Evolutionary conservation across 1,139 yeast species (phyloP).

Genomic region (Sugiyamaella novakii): DNA sequence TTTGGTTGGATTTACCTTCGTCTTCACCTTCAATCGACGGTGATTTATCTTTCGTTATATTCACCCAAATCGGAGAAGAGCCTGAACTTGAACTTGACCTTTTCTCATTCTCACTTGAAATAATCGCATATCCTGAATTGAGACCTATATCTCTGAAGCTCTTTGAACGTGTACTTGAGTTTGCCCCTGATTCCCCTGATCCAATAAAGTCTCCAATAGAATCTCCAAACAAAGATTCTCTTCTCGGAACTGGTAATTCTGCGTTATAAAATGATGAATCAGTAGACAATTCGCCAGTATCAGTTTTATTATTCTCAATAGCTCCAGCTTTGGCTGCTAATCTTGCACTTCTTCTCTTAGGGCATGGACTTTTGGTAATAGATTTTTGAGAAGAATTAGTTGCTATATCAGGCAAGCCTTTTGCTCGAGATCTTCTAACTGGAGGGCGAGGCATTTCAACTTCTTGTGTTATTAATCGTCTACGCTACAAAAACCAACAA

Average conservation of each 20-base stretch:
- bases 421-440: conserved; percentile 8
- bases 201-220: background rate
- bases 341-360: conserved; percentile 14
- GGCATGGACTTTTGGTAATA: conserved; percentile 8
- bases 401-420: conserved; percentile 7
- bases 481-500: too few species aligned
- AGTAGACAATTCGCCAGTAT: background rate
- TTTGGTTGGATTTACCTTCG: too few species aligned
- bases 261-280: conserved; percentile 8
- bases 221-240: conserved; percentile 9
- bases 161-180: background rate
- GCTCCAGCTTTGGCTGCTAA: conserved; percentile 2
- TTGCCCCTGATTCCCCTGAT: background rate
- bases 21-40: too few species aligned
- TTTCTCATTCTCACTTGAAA: conserved; percentile 3
- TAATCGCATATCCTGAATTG: background rate
- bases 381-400: conserved; percentile 1
- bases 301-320: background rate
- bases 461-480: too few species aligned
- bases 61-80: too few species aligned
- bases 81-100: background rate
- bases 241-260: conserved; percentile 11
- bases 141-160: conserved; percentile 3
- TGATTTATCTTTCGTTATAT: too few species aligned
- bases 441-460: conserved; percentile 17